Evolutionary conservation across 108 stramenopile genomes (phyloP).

Genomic region (Fragilaria crotonensis): DNA sequence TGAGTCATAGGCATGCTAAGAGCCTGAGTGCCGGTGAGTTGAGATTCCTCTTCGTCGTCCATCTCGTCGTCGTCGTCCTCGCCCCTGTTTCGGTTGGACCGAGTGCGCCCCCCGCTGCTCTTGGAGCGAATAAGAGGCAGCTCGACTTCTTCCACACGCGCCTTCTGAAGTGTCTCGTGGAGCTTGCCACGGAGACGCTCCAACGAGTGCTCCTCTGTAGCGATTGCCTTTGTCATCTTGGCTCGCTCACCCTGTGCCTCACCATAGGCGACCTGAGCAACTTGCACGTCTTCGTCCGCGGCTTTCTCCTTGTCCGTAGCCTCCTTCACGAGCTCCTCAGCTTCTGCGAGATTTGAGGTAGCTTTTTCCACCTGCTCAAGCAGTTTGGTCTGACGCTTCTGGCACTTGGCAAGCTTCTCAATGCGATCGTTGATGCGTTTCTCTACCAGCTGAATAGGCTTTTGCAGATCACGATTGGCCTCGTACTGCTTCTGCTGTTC

Average conservation of each 20-base stretch:
- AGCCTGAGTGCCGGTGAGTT: slow-evolving; percentile 14
- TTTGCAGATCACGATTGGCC: slow-evolving; percentile 31
- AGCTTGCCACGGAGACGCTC: slow-evolving; percentile 80
- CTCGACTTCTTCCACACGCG: slow-evolving; percentile 83
- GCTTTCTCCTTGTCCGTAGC: slow-evolving; percentile 52
- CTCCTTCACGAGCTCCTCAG: slow-evolving; percentile 55
- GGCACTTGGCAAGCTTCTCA: slow-evolving; percentile 37
- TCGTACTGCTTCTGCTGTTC: slow-evolving; percentile 56
- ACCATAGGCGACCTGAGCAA: slow-evolving; percentile 48
- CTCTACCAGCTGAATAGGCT: slow-evolving; percentile 24
- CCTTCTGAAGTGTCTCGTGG: slow-evolving; percentile 87
- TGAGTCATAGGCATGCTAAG: slow-evolving; percentile 34
- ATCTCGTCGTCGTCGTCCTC: slow-evolving; percentile 23
- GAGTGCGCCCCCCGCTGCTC: slow-evolving; percentile 13
- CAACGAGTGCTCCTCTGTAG: slow-evolving; percentile 55
- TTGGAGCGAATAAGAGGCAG: slow-evolving; percentile 53
- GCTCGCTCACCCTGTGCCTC: slow-evolving; percentile 58
- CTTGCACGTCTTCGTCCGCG: slow-evolving; percentile 54
- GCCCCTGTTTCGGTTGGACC: slow-evolving; percentile 5
- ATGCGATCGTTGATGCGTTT: slow-evolving; percentile 45
- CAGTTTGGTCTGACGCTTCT: slow-evolving; percentile 41
- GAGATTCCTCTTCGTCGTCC: slow-evolving; percentile 33
- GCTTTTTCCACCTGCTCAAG: slow-evolving; percentile 34
- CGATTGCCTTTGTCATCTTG: slow-evolving; percentile 51
- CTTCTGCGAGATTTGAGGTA: slow-evolving; percentile 60